Evolutionary conservation across 225 moss, liverwort and hornwort species (phyloP).

Genomic region (Pseudisothecium myosuroides): DNA sequence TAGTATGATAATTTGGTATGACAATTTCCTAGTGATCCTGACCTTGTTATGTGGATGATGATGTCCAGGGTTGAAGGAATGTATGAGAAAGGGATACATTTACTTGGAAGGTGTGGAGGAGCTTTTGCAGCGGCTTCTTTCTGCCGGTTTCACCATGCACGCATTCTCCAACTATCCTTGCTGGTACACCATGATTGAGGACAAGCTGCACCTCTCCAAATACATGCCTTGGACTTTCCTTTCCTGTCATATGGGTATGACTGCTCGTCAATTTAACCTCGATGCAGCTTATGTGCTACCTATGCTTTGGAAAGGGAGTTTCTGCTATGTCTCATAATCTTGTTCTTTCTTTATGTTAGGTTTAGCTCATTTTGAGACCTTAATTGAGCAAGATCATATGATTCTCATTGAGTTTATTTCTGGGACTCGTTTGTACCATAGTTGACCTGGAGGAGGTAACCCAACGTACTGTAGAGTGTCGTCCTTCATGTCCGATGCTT

Average conservation of each 20-base stretch:
- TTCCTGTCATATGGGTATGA: constrained; percentile 79
- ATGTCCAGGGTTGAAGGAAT: constrained; percentile 72
- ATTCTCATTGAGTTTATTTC: background rate
- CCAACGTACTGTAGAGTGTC: background rate
- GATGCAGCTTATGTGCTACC: background rate
- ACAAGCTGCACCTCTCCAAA: constrained; percentile 74
- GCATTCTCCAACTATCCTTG: constrained; percentile 88
- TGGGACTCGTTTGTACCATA: background rate
- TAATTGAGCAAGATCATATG: background rate
- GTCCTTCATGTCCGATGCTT: background rate
- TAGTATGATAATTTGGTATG: background rate
- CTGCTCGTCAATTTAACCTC: background rate
- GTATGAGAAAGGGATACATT: constrained; percentile 71
- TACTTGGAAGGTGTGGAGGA: constrained; percentile 86
- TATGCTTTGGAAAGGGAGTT: background rate
- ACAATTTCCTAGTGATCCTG: background rate
- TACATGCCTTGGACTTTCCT: constrained; percentile 96
- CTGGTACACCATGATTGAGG: constrained; percentile 95
- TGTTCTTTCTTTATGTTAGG: background rate
- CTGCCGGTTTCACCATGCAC: constrained; percentile 66
- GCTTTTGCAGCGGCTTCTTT: constrained; percentile 61
- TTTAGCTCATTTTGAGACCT: background rate
- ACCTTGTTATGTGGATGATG: background rate
- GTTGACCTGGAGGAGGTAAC: background rate
- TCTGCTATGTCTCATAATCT: background rate